phyloP scores from a whole-genome alignment of 805 yeast genomes.

The Diddensiella transvaalensis region DNA sequence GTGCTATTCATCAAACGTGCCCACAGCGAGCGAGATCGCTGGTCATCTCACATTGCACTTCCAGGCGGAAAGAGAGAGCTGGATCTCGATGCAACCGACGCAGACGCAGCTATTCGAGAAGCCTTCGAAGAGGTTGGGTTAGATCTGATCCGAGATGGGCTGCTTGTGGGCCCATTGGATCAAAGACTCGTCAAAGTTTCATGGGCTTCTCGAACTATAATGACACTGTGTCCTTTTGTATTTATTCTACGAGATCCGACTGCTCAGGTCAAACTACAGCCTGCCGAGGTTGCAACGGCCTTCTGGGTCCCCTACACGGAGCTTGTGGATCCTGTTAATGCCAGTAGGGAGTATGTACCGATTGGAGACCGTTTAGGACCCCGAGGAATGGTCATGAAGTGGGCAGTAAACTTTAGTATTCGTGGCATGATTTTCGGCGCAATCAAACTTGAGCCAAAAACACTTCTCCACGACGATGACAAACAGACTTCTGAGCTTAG shows the following conservation, averaged over 20 bases:
- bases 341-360: constrained; percentile 22
- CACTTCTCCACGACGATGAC: constrained; percentile 6
- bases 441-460: constrained; percentile 22
- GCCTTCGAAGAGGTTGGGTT: constrained; percentile 39
- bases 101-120: constrained; percentile 37
- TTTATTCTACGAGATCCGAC: constrained; percentile 27
- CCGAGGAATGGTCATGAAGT: constrained; percentile 9
- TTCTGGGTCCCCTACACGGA: constrained; percentile 36
- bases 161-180: constrained; percentile 34
- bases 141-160: constrained; percentile 29
- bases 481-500: constrained; percentile 13
- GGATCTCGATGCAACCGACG: constrained; percentile 32
- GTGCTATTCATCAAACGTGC: constrained; percentile 38
- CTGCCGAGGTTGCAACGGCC: constrained; percentile 35
- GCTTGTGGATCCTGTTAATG: constrained; percentile 21
- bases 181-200: constrained; percentile 34
- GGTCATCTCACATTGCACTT: constrained; percentile 41
- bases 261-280: constrained; percentile 28
- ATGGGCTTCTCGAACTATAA: constrained; percentile 33
- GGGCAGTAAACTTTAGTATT: constrained; percentile 12
- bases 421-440: constrained; percentile 31
- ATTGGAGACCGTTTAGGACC: constrained; percentile 26
- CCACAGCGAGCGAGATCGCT: constrained; percentile 33
- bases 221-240: constrained; percentile 37
- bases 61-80: constrained; percentile 40